A percentile compares a stretch with the other conserved stretches of the same genome.
Conservation (phyloP, 139 green algal genomes). For the Mesotaenium endlicherianum region DNA sequence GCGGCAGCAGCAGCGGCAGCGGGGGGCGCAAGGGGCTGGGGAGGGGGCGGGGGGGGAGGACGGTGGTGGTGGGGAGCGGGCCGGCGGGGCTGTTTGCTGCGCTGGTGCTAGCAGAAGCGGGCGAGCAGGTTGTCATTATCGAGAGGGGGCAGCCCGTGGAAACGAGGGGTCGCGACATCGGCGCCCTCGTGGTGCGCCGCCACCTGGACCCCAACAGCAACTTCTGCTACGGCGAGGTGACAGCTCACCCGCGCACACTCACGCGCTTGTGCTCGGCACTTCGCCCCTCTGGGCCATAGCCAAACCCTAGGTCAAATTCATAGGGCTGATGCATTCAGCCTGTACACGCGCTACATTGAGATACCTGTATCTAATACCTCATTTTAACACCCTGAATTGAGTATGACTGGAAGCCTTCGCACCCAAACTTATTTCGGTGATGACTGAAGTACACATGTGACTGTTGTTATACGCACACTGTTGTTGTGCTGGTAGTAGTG, state of each 20-base stretch:
- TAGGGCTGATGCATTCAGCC: no score
- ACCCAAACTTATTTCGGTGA: no score
- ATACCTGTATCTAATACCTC: no score
- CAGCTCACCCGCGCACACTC: neutral
- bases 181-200: conserved; percentile 70
- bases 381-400: no score
- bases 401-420: no score
- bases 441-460: no score
- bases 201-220: conserved; percentile 71
- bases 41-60: neutral
- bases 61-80: conserved; percentile 57
- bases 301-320: no score
- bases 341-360: no score
- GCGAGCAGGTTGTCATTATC: conserved; percentile 66
- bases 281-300: no score
- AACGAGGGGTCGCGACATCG: conserved; percentile 73
- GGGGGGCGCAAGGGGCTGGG: neutral
- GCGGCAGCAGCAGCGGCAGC: neutral
- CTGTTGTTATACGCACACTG: no score
- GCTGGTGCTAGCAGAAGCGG: conserved; percentile 65
- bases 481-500: no score
- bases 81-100: conserved; percentile 82
- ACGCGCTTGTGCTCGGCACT: neutral
- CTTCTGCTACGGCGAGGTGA: conserved; percentile 75
- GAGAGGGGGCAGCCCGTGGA: conserved; percentile 80